Evolutionary conservation across 2,329 filamentous ascomycete genomes (phyloP).

Genomic region (Penicillium fuscoglaucum): DNA sequence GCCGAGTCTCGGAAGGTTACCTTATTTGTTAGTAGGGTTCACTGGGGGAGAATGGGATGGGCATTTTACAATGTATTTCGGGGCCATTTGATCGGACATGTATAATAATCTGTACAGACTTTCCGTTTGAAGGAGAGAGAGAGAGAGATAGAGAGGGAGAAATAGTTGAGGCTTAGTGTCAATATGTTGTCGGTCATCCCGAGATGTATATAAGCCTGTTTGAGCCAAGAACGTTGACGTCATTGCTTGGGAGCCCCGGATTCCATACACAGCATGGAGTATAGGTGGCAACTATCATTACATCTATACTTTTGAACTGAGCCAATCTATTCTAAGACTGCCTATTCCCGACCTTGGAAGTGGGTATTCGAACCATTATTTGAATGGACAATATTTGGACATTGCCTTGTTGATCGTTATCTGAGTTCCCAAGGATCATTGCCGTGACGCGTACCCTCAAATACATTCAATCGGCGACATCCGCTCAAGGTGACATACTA

Average conservation of each 20-base stretch:
- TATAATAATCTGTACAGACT: neutral
- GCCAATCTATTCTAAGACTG: neutral
- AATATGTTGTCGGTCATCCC: neutral
- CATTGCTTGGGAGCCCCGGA: neutral
- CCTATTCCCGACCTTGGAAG: neutral
- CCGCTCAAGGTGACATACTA: neutral
- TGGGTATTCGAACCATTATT: neutral
- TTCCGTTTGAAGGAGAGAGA: too few relatives aligned
- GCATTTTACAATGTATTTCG: neutral
- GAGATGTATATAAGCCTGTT: neutral
- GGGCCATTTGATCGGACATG: neutral
- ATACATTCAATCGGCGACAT: neutral
- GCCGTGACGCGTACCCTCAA: neutral
- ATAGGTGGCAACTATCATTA: neutral
- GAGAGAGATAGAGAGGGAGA: too few relatives aligned
- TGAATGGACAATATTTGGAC: neutral
- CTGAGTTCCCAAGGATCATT: neutral
- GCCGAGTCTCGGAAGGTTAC: slow-evolving; percentile 10
- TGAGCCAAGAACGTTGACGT: neutral
- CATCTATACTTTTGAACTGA: neutral
- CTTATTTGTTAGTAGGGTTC: neutral
- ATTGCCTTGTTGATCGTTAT: neutral
- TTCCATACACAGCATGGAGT: neutral
- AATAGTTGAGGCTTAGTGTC: neutral
- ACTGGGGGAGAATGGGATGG: neutral